Base-by-base conservation (phyloP, 192 early-diverging fungal species). In the Umbelopsis vinacea region DNA sequence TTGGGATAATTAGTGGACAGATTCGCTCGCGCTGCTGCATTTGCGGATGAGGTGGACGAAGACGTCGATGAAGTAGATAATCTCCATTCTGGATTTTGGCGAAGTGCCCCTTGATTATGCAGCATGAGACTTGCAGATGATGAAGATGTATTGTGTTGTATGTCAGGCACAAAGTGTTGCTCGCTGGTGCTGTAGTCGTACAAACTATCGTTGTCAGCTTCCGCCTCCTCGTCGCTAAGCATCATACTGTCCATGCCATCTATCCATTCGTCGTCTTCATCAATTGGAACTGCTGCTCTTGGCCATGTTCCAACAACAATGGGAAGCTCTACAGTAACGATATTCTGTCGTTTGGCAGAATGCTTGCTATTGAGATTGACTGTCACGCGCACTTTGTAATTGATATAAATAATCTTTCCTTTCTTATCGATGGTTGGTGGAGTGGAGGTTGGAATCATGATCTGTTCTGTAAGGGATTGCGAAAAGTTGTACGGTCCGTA, bases 241-340 rank as follows among this genome's bases (percentile, higher is more conserved):
- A 52, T 69, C 11, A 52, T 22, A 21, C n/a, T 33, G 4, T 69
- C 23, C 19, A 35, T 17, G 40, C 37, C 47, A 0, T 77, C 46
- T 46, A 60, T 46, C 10, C 75, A 71, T 3, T 81, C 79, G 4
- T 74, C 73, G 24, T 81, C 79, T 22, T 81, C 79, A 46, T 81
- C 79, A 60, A 81, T 81, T 38, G 79, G 79, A 17, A 77, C 67
- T 22, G 73, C 70, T 8, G 79, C 73, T 24, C 60, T 70, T 11
- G 79, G 79, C 66, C 70, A 77, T 4, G 79, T 81, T 33, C 79
- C 79, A 38, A 81, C 66, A 2, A 74, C 67, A 46, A 81, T 77
- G 2, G 79, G 79, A 26, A 81, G 60, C 11, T 76, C 75, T 7
- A 77, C 24, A 26, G 45, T 40, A 22, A 47, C 57, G 2, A 33